phyloP scores from a whole-genome alignment of 345 rosid species.

The Eucalyptus victrix region DNA sequence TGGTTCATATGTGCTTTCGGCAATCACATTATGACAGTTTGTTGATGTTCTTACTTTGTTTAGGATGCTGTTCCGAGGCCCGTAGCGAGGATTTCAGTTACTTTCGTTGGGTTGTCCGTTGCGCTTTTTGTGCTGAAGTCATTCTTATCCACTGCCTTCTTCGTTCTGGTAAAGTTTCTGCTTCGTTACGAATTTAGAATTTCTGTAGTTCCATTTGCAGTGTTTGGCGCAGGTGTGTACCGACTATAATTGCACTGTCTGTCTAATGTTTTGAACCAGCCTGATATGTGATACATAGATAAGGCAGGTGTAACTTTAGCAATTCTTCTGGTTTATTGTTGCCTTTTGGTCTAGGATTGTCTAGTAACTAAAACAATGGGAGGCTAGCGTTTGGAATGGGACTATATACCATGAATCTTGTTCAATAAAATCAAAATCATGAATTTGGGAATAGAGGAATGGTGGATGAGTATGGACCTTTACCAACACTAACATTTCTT shows the following conservation, averaged over 20 bases:
- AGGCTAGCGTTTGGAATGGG: not conserved
- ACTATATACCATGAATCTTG: not conserved
- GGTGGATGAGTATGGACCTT: not conserved
- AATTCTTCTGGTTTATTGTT: not conserved
- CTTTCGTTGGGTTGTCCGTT: conserved; percentile 29
- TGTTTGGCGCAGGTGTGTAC: not conserved
- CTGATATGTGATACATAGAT: not conserved
- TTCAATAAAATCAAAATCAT: not conserved
- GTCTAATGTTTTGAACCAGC: not conserved
- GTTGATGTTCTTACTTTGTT: not conserved
- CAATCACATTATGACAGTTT: not conserved
- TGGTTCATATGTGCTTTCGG: not conserved
- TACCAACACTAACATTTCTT: not conserved
- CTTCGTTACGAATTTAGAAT: not conserved
- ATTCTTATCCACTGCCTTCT: conserved; percentile 72
- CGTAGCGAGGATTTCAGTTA: conserved; percentile 41
- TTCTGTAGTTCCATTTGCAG: not conserved
- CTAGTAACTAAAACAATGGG: not conserved
- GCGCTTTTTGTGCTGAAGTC: conserved; percentile 52
- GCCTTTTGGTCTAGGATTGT: not conserved
- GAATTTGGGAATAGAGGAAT: not conserved
- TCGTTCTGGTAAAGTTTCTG: conserved; percentile 48
- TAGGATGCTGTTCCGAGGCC: conserved; percentile 60
- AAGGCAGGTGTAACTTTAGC: not conserved
- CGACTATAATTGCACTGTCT: not conserved